phyloP scores from a whole-genome alignment of 2,329 filamentous ascomycete species.

The Nakataea oryzae region DNA sequence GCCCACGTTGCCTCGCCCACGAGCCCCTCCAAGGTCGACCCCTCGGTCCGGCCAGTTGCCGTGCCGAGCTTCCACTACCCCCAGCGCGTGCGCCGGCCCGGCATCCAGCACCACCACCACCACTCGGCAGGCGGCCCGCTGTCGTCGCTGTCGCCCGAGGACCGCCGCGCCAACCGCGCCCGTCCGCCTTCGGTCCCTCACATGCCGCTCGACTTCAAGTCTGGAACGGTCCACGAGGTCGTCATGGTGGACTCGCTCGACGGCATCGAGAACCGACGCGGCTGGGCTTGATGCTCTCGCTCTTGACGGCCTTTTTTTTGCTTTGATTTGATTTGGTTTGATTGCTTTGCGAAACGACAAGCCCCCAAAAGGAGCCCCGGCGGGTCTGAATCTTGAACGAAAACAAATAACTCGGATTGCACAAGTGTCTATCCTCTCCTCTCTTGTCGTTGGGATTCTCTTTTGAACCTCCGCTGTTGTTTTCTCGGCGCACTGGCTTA shows the following conservation, averaged over 20 bases:
- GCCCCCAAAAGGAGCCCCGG: too few species aligned
- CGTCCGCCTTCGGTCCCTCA: neutral
- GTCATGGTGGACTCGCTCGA: neutral
- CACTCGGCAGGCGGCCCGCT: neutral
- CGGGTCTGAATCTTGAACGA: neutral
- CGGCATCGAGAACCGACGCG: neutral
- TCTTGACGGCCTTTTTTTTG: neutral
- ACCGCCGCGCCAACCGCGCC: neutral
- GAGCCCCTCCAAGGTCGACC: neutral
- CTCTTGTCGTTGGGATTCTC: neutral
- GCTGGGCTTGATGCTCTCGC: neutral
- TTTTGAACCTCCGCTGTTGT: neutral
- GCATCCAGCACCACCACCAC: neutral
- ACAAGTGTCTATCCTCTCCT: neutral
- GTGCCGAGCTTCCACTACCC: conserved; percentile 20
- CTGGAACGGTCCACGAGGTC: neutral
- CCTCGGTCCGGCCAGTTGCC: conserved; percentile 6
- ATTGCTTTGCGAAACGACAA: neutral
- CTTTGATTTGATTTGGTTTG: neutral
- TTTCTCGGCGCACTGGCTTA: neutral
- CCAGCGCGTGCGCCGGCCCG: conserved; percentile 11
- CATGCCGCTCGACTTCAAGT: neutral
- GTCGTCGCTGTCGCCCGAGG: neutral
- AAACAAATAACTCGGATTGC: neutral
- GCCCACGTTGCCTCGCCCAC: neutral